Conservation (phyloP, 805 yeast genomes). For the Tetrapisispora nanseiensis region DNA sequence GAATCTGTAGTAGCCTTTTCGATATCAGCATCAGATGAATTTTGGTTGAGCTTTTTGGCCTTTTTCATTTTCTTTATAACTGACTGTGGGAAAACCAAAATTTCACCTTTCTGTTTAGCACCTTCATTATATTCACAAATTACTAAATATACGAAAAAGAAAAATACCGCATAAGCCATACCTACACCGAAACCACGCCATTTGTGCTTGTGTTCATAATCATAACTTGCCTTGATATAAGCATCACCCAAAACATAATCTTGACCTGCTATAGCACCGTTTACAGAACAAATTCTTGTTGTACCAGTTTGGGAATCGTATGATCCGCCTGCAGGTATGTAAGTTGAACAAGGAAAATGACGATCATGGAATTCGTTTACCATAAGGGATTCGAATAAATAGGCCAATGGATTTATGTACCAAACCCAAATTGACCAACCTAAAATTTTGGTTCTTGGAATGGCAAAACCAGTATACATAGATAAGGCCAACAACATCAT, state of each 20-base stretch:
- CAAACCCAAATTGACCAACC: conserved; percentile 42
- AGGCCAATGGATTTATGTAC: conserved; percentile 35
- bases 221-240: conserved; percentile 34
- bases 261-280: conserved; percentile 42
- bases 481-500: conserved; percentile 31
- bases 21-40: conserved; percentile 3
- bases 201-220: conserved; percentile 35
- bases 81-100: conserved; percentile 42
- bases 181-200: conserved; percentile 58
- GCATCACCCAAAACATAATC: conserved; percentile 38
- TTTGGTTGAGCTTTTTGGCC: conserved; percentile 13
- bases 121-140: conserved; percentile 44
- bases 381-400: conserved; percentile 37
- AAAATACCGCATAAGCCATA: conserved; percentile 42
- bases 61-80: conserved; percentile 39
- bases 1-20: conserved; percentile 7
- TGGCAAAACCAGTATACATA: conserved; percentile 36
- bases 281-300: conserved; percentile 37
- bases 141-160: conserved; percentile 39
- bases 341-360: conserved; percentile 29
- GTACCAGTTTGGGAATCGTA: conserved; percentile 26
- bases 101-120: conserved; percentile 53
- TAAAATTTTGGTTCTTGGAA: conserved; percentile 35
- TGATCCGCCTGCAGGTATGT: conserved; percentile 36
- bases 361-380: conserved; percentile 35